Base-by-base conservation (phyloP, 371 early-diverging fungal species). In the Mucor sp. region DNA sequence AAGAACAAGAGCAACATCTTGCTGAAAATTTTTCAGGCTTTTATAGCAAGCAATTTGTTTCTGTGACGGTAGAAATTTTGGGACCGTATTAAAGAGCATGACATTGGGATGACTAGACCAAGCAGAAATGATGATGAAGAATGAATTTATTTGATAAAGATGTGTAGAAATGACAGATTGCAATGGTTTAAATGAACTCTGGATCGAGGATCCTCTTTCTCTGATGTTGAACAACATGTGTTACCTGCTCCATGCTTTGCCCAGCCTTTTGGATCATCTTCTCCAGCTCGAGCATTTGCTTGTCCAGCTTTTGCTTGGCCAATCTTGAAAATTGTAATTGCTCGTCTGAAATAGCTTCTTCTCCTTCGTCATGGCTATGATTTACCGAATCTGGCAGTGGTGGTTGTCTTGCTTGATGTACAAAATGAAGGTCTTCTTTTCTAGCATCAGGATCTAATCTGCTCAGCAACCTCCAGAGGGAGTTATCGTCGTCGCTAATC, bases 251-350 rank as follows among this genome's bases (percentile, higher is more conserved):
- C 59, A 83, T 72, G 53, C 71, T 75, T 25, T 72, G 61, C 9
- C 70, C 71, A 41, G 80, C 79, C 39, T 72, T 75, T 62, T 75
- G 70, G 17, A 83, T 72, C 79, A 77, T 78, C 30, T 66, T 71
- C 25, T 75, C 80, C 17, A 83, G 57, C 23, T 80, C 77, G 6
- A 65, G 43, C 68, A 83, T 69, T 47, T 80, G 76, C 8, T 64
- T 62, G 67, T 79, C 77, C 3, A 77, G 48, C 11, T 65, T 70
- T 14, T 69, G 39, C 32, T 80, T 80, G 8, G 67, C 64, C 27
- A 55, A n/a, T 56, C 59, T 69, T 14, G 77, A 75, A 27, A 58
- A 58, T 25, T 72, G 44, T 15, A 67, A 25, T 8, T 48, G 60
- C 28, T 67, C 61, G 27, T 62, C 67, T 19, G 58, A 58, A 12